phyloP scores from a whole-genome alignment of 768 basidiomycete species.

The Mycena albidolilacea region DNA sequence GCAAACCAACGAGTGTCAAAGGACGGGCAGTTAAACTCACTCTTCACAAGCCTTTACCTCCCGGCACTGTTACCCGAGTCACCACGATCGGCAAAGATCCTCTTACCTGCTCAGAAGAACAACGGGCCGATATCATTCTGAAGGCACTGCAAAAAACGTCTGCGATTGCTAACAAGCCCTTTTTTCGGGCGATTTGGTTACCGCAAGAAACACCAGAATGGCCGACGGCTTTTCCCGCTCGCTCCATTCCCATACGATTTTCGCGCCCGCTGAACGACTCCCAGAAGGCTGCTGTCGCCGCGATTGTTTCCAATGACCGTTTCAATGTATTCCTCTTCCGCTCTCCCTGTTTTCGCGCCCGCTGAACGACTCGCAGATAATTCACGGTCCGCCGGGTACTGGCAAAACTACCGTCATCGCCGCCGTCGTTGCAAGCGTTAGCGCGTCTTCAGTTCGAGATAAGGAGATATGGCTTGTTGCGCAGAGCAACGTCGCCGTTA shows the following conservation, averaged over 20 bases:
- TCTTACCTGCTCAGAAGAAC: conserved; percentile 63
- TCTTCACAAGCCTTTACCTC: conserved; percentile 38
- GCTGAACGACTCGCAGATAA: conserved; percentile 9
- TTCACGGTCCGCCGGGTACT: conserved; percentile 73
- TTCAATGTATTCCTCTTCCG: conserved; percentile 41
- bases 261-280: conserved; percentile 52
- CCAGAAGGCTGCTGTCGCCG: conserved; percentile 51
- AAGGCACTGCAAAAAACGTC: conserved; percentile 45
- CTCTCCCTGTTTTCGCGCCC: no score
- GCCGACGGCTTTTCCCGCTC: conserved; percentile 12
- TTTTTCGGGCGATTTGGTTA: conserved; percentile 53
- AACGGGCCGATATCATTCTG: conserved; percentile 46
- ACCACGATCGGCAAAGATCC: conserved; percentile 63
- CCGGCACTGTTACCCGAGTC: conserved; percentile 50
- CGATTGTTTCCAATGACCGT: conserved; percentile 51
- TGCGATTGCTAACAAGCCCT: conserved; percentile 51
- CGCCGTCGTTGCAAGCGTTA: conserved; percentile 57
- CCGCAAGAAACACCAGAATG: conserved; percentile 40
- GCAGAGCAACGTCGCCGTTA: conserved; percentile 85
- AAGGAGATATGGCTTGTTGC: conserved; percentile 75
- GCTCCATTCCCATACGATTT: conserved; percentile 39
- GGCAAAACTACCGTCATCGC: conserved; percentile 78
- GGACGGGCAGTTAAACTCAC: conserved; percentile 1
- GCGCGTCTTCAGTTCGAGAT: conserved; percentile 43
- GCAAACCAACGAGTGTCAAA: neutral